phyloP scores from a whole-genome alignment of 163 green algal genomes.

The Scenedesmus sp. region DNA sequence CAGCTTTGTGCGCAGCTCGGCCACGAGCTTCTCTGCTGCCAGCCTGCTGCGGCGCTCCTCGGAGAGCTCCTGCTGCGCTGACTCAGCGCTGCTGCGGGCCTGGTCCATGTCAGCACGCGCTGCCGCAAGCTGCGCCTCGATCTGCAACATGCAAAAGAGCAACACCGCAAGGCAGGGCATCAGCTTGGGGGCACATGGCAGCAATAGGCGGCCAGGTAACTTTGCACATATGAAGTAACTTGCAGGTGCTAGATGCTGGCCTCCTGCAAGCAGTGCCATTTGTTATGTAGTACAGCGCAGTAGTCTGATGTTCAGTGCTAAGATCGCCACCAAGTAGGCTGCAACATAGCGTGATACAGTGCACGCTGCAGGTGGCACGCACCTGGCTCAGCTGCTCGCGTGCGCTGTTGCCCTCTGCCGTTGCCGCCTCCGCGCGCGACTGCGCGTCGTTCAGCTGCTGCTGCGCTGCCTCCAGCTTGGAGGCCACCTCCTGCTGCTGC shows the following conservation, averaged over 20 bases:
- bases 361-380: background rate
- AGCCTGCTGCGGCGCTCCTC: constrained; percentile 45
- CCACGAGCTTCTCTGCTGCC: constrained; percentile 41
- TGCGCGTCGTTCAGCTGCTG: constrained; percentile 28
- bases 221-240: too few species aligned
- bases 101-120: constrained; percentile 24
- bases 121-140: constrained; percentile 28
- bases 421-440: constrained; percentile 10
- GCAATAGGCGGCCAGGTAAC: too few species aligned
- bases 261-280: too few species aligned
- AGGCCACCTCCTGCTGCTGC: constrained; percentile 20
- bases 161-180: too few species aligned
- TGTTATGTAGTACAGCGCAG: too few species aligned
- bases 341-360: background rate
- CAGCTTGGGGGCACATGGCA: too few species aligned
- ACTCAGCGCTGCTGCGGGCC: background rate
- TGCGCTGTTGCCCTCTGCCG: constrained; percentile 2
- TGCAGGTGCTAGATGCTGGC: too few species aligned
- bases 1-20: constrained; percentile 28
- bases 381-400: constrained; percentile 30
- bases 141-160: background rate
- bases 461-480: constrained; percentile 20
- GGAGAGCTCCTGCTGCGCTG: constrained; percentile 31
- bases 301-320: too few species aligned
- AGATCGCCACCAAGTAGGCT: too few species aligned